Base-by-base conservation (phyloP, 192 early-diverging fungal species). In the Lunasporangiospora selenospora region DNA sequence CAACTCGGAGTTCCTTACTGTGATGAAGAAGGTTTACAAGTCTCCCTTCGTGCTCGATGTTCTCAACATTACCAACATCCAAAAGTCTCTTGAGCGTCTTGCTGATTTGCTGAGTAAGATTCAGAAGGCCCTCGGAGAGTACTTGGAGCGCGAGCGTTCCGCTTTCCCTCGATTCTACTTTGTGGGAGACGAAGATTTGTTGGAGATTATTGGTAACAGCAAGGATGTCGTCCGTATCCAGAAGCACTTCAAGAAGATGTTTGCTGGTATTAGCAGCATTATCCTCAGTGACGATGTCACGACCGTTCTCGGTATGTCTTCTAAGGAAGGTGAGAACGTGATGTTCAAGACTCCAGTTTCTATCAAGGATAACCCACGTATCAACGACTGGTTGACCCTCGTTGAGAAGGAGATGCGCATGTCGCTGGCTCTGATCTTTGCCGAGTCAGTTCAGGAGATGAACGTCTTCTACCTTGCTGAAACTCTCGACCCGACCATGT, bases 231-330 rank as follows among this genome's bases (percentile, higher is more conserved):
- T 87, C 19, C 89, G 96, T 36, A 96, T 98, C 60, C 95, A 99
- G 69, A 98, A 98, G 67, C 98, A 99, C 75, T 89, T 99, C 79
- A 95, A 95, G 75, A 99, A 99, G 83, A 98, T 99, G 96, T 99
- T 99, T 90, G 95, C 97, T 11, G 98, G 97, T 38, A 88, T 98
- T 46, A 81, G 89, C 10, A 89, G 85, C 38, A 87, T 98, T 31
- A 62, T 92, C n/a, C 78, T 97, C 24, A 84, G 81, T 31, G 97
- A 98, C 19, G 95, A 97, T 53, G 70, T 78, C 11, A 67, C 85
- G 3, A 47, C 73, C 8, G 92, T 99, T 27, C 37, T 79, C 3
- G 96, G 96, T 36, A 88, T 99, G 81, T 80, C 87, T 6, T 98
- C 96, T 23, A 87, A 87, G 40, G 98, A 99, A 77, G 96, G 95